Evolutionary conservation across 2,329 filamentous ascomycete species (phyloP).

Genomic region (Blumeriella jaapii): DNA sequence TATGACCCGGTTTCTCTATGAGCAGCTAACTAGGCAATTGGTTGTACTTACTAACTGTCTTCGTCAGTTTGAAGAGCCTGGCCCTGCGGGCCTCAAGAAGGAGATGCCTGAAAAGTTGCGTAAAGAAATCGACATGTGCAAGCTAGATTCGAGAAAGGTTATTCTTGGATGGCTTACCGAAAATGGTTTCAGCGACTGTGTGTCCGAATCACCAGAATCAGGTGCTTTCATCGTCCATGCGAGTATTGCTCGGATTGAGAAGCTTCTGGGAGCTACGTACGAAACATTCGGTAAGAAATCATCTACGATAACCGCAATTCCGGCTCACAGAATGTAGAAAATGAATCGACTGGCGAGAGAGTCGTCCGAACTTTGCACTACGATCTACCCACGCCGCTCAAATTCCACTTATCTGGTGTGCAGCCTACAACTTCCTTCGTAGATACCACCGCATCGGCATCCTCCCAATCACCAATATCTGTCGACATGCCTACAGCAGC

Average conservation of each 20-base stretch:
- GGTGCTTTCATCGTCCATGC: conserved; percentile 38
- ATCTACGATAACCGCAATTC: too few species aligned
- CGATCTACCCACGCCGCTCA: conserved; percentile 38
- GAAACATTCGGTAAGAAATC: conserved; percentile 38
- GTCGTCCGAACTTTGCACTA: conserved; percentile 23
- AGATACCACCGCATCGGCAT: too few species aligned
- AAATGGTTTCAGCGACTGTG: conserved; percentile 33
- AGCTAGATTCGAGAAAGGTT: conserved; percentile 37
- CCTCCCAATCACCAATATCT: too few species aligned
- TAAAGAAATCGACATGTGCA: too few species aligned
- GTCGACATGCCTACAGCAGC: too few species aligned
- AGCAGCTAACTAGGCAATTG: too few species aligned
- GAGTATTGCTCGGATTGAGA: conserved; percentile 39
- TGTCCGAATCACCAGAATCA: conserved; percentile 39
- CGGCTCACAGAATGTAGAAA: conserved; percentile 12
- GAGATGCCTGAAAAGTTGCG: too few species aligned
- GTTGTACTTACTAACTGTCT: too few species aligned
- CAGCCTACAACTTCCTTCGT: conserved; percentile 52
- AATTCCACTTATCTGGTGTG: conserved; percentile 45
- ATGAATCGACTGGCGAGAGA: conserved; percentile 11
- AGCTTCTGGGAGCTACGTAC: conserved; percentile 41
- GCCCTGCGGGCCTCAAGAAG: too few species aligned
- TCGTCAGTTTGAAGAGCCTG: too few species aligned
- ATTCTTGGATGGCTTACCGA: conserved; percentile 46
- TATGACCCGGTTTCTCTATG: too few species aligned